Base-by-base conservation (phyloP, 2,329 filamentous ascomycete genomes). In the Trichoderma guizhouense region DNA sequence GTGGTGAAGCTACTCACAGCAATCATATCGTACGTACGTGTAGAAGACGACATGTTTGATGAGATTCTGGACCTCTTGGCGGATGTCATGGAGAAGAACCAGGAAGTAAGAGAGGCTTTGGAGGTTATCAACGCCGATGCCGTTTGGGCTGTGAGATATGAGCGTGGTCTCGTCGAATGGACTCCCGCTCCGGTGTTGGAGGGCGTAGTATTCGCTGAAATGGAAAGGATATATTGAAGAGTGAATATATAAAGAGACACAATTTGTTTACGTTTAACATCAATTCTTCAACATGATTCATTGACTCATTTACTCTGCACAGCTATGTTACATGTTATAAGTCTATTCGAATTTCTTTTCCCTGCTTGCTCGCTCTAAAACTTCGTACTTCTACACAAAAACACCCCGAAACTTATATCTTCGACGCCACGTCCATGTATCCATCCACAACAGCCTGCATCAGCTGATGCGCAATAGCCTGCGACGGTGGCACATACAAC, bases 391-490 rank as follows among this genome's bases (percentile, higher is more conserved):
- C 30, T 21, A 66, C 21, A 66, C 2, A 36, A 14, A 36, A 6
- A 15, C 21, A n/a, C 26, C 12, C 14, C 34, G 0, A 9, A 32
- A 32, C 12, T 57, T 81, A 88, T 11, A 88, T 88, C 80, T 89
- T 91, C 72, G 86, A 76, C 5, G 74, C 82, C 2, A 84, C 85
- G 12, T 85, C 86, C 72, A 93, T 83, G 79, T 93, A 96, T 0
- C 94, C 94, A 65, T 90, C 89, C 0, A 91, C 88, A 15, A 97
- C 94, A 1, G 94, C 93, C 67, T 85, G 87, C 76, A 99, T 90
- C 78, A 98, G 82, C 79, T 95, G 92, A 81, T 98, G 93, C 18
- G 96, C 96, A 86, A 99, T 98, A 1, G 96, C 95, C 43, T 94
- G 97, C 72, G 86, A 84, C 2, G 94, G 94, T 60, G 96, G 96